Evolutionary conservation across 306 rosid genomes (phyloP), one percentile per base, ranked within the genome.

Genomic region (Vicia sativa): DNA sequence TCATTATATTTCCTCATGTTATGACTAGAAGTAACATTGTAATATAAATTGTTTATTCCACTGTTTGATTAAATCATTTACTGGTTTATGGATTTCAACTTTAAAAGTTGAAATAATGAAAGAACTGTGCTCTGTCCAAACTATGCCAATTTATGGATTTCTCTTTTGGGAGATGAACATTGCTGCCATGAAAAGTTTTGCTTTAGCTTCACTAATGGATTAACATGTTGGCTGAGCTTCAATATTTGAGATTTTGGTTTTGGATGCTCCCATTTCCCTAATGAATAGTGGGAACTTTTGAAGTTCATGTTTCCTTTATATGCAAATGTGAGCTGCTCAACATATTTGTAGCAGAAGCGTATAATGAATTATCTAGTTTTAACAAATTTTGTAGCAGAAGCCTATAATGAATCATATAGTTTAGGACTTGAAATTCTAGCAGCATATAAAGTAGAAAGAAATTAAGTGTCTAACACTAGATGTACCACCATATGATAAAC

Each of bases 21-120:
- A 28, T 75, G 83, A 75, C 67, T 69, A 57, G 70, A 79, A 55
- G 46, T 75, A 74, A 75, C 54, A 35, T 73, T 85, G 87, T 79
- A 83, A 75, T 75, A 74, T 71, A 74, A 70, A 46, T 28, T 53
- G 75, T 70, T 65, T 18, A 54, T 77, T 81, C 76, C 62, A 34
- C 16, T 75, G 84, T 81, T 81, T 52, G 73, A 76, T 83, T 65
- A 78, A 28, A 48, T 57, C 72, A 49, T 72, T 68, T 68, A 75
- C 77, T 45, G 77, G 64, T 69, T 48, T 38, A 15, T 67, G 61
- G 34, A 62, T 54, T 54, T 73, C 62, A 53, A n/a, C n/a, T n/a
- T n/a, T n/a, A n/a, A n/a, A 41, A 61, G 67, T 72, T 77, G 55
- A 71, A 71, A 58, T 58, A 41, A 16, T 34, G 13, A 8, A 39